phyloP scores from a whole-genome alignment of 2,329 filamentous ascomycete genomes.

The Cercospora janseana region DNA sequence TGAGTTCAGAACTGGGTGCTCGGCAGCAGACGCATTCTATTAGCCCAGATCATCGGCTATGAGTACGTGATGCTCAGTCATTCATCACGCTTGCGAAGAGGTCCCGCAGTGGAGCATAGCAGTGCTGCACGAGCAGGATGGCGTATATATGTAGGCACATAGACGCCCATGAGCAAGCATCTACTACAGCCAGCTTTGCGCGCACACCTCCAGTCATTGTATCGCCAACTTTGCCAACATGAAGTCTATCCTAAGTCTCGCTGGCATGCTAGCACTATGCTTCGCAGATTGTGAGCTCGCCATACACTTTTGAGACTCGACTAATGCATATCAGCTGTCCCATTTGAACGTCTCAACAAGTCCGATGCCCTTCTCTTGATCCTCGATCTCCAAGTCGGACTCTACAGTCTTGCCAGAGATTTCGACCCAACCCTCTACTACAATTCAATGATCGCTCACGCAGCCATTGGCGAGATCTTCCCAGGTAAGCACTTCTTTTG shows the following conservation, averaged over 20 bases:
- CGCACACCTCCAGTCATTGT: background rate
- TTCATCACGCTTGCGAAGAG: too few species aligned
- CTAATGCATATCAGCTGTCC: slow-evolving; percentile 21
- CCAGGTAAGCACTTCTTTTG: slow-evolving; percentile 1
- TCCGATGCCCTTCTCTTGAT: slow-evolving; percentile 52
- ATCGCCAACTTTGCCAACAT: background rate
- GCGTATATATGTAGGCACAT: too few species aligned
- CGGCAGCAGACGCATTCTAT: too few species aligned
- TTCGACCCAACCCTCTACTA: slow-evolving; percentile 64
- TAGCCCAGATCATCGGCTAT: too few species aligned
- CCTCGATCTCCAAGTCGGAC: slow-evolving; percentile 60
- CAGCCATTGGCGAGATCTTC: slow-evolving; percentile 64
- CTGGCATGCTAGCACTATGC: slow-evolving; percentile 8
- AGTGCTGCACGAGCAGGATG: too few species aligned
- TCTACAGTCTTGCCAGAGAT: slow-evolving; percentile 62
- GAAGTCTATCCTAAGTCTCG: slow-evolving; percentile 6
- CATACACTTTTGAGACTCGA: background rate
- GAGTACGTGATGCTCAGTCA: too few species aligned
- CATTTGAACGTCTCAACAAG: slow-evolving; percentile 43
- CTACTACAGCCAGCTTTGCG: background rate
- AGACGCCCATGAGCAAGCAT: too few species aligned
- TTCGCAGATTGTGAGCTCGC: slow-evolving; percentile 18
- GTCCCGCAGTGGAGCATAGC: background rate
- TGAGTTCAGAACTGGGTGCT: too few species aligned
- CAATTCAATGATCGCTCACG: slow-evolving; percentile 66